Evolutionary conservation across 805 yeast genomes (phyloP), one percentile per base, ranked within the genome.

Genomic region (Teunomyces tritomae): DNA sequence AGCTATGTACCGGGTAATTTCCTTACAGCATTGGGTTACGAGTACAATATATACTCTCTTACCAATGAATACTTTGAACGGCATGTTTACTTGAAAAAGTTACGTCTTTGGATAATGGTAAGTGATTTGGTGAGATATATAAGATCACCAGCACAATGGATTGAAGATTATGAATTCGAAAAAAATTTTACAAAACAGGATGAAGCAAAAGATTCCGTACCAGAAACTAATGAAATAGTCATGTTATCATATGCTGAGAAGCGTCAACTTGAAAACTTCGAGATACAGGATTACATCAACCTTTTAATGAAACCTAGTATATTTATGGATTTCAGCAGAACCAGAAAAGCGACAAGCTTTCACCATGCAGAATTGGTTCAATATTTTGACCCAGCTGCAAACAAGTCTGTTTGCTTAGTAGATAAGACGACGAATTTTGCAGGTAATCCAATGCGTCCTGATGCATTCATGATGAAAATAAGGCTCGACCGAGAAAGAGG

Each of bases 91-190:
- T 48, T 67, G 37, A 66, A 63, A 4, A 68, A 63, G 48, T 49
- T 70, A 20, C 53, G 74, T 35, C 52, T 68, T 44, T 71, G 76
- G 76, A 49, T 70, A 10, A 48, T 42, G 16, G 56, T 66, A 2
- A 54, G 56, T 26, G 50, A 48, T 2, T 43, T 69, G n/a, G 44
- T 63, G 35, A 65, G 61, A 39, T 68, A 68, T 46, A 7, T 63
- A 13, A 50, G 49, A 2, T 53, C 58, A 44, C 63, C 64, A 3
- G 45, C 43, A n/a, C 42, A 27, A 29, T 67, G 71, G 71, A 49
- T 53, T 5, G 40, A 13, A 9, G 17, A 37, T 11, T 37, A n/a
- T 37, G 40, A 26, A 4, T n/a, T 13, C n/a, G 29, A 11, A 10
- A 14, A 26, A 11, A 34, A 34, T 1, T 8, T 7, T n/a, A 35